Conservation (phyloP, 208 protist species). For the Crithidia sp. region DNA sequence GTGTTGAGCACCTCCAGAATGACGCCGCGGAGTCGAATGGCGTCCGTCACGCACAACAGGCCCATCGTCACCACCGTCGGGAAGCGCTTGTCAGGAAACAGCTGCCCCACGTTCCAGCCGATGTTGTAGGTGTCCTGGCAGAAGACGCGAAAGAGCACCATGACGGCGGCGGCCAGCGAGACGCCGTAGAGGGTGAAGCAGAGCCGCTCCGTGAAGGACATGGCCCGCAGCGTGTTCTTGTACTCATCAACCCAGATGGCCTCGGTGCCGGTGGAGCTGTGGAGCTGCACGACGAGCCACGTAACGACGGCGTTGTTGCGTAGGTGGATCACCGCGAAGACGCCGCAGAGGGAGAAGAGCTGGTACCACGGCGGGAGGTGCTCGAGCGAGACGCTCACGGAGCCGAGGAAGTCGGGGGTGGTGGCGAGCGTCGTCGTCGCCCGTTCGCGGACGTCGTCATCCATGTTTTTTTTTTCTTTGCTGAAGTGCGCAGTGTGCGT, state of each 20-base stretch:
- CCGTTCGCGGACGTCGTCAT: neutral
- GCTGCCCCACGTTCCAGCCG: constrained; percentile 41
- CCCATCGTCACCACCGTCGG: constrained; percentile 31
- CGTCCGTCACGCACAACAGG: constrained; percentile 50
- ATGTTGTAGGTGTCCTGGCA: constrained; percentile 52
- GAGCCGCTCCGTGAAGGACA: constrained; percentile 87
- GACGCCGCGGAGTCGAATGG: constrained; percentile 32
- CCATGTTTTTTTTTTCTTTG: constrained; percentile 2
- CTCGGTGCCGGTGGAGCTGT: constrained; percentile 83
- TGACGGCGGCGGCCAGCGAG: constrained; percentile 46
- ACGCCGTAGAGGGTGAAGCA: constrained; percentile 88
- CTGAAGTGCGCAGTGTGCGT: too few species aligned
- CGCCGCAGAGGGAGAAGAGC: constrained; percentile 54
- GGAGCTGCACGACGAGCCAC: constrained; percentile 77
- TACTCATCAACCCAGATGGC: constrained; percentile 78
- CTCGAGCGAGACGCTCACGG: constrained; percentile 72
- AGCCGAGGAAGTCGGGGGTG: constrained; percentile 59
- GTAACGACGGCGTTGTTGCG: constrained; percentile 69
- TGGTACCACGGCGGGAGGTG: constrained; percentile 89
- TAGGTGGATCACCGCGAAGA: constrained; percentile 78
- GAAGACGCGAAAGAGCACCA: constrained; percentile 60
- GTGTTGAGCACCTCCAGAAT: constrained; percentile 36
- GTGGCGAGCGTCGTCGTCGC: constrained; percentile 1
- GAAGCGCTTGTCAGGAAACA: constrained; percentile 57
- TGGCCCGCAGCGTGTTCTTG: constrained; percentile 65